Percentiles rank a stretch among this genome's conserved stretches.
Evolutionary conservation across 768 basidiomycete genomes (phyloP).

Genomic region (Panaeolus papilionaceus): DNA sequence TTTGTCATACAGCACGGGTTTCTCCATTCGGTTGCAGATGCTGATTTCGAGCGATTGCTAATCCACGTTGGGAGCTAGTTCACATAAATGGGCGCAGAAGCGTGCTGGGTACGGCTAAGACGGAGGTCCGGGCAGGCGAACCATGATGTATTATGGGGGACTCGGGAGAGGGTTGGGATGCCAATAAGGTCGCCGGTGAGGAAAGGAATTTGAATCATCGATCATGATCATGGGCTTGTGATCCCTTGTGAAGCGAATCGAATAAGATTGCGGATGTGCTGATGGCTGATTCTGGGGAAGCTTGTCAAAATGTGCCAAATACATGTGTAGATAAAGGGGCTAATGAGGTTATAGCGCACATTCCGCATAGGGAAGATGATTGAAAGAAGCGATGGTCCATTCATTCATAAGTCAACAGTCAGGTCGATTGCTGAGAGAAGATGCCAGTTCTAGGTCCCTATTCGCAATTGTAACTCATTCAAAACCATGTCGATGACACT

Average conservation of each 20-base stretch:
- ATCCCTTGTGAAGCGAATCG: slow-evolving; percentile 8
- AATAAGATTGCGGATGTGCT: not conserved
- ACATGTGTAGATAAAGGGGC: slow-evolving; percentile 11
- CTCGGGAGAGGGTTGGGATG: not conserved
- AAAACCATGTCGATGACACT: not conserved
- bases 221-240: slow-evolving; percentile 13
- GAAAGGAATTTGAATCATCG: slow-evolving; percentile 14
- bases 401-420: not conserved
- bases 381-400: not conserved
- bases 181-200: slow-evolving; percentile 9
- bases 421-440: not conserved
- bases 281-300: slow-evolving; percentile 12
- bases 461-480: not conserved
- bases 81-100: not conserved
- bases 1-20: slow-evolving; percentile 3
- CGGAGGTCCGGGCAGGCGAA: slow-evolving; percentile 8
- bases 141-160: not conserved
- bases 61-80: not conserved
- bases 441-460: not conserved
- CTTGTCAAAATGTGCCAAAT: not conserved
- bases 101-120: not conserved
- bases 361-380: not conserved
- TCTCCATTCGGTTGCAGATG: slow-evolving; percentile 2
- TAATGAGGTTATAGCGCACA: not conserved
- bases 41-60: slow-evolving; percentile 5